phyloP scores from a whole-genome alignment of 306 rosid species.

The Cicer judaicum region DNA sequence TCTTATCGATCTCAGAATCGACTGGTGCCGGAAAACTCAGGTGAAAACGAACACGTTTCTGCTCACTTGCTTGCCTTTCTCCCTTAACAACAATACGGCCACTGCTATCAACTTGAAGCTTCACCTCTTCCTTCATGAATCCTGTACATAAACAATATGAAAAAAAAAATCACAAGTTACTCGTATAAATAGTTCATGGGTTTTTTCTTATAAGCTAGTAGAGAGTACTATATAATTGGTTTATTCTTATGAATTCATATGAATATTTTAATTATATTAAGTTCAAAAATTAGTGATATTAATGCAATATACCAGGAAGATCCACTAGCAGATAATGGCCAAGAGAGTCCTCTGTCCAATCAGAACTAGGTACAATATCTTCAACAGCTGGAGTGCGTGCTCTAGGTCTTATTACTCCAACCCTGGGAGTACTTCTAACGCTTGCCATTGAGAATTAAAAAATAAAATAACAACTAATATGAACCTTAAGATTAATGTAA shows the following conservation, averaged over 20 bases:
- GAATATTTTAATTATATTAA: slow-evolving; percentile 25
- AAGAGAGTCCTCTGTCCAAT: slow-evolving; percentile 63
- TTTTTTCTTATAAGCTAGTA: not conserved
- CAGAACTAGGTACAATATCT: slow-evolving; percentile 58
- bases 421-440: slow-evolving; percentile 41
- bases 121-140: slow-evolving; percentile 67
- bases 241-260: slow-evolving; percentile 1
- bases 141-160: slow-evolving; percentile 45
- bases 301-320: slow-evolving; percentile 67
- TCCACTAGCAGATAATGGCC: slow-evolving; percentile 68
- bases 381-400: slow-evolving; percentile 38
- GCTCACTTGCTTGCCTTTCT: slow-evolving; percentile 54
- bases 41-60: slow-evolving; percentile 49
- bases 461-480: not conserved
- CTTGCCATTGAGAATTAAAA: slow-evolving; percentile 54
- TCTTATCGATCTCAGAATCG: slow-evolving; percentile 54
- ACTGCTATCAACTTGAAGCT: slow-evolving; percentile 48
- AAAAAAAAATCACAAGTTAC: not conserved
- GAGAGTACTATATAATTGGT: not conserved
- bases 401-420: slow-evolving; percentile 36
- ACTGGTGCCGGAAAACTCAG: slow-evolving; percentile 52
- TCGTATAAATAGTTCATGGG: not conserved
- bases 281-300: slow-evolving; percentile 4
- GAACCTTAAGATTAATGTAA: slow-evolving; percentile 15
- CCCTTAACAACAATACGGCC: slow-evolving; percentile 56